These are phyloP conservation scores for Naganishia kalamii DNA, from an alignment of 768 basidiomycete genomes.

Conservation along the genomic window DNA sequence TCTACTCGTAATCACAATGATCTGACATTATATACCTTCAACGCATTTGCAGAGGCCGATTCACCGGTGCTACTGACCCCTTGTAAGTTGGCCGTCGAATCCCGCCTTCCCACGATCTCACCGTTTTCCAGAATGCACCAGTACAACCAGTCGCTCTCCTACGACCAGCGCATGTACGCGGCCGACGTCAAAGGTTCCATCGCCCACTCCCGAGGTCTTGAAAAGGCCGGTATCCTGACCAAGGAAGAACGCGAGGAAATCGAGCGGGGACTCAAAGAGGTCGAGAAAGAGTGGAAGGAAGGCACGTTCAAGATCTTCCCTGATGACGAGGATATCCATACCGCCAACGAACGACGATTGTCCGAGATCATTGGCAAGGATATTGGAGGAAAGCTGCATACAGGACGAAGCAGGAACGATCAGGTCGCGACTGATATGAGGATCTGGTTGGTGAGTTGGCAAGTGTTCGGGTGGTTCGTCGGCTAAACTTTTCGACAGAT, in stretches of 20 bases:
- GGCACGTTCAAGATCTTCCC: conserved; percentile 68
- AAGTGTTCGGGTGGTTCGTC: background rate
- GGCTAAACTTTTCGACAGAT: conserved; percentile 44
- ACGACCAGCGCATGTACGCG: conserved; percentile 88
- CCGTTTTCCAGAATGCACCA: conserved; percentile 76
- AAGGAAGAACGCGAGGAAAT: conserved; percentile 65
- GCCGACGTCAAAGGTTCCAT: conserved; percentile 91
- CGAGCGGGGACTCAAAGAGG: conserved; percentile 61
- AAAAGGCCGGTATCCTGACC: conserved; percentile 70
- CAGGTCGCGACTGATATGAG: conserved; percentile 99
- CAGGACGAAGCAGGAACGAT: conserved; percentile 93
- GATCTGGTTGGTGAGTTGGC: conserved; percentile 63
- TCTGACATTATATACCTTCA: background rate
- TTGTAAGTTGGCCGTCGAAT: conserved; percentile 27
- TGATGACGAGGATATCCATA: conserved; percentile 99
- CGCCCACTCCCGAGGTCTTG: conserved; percentile 84
- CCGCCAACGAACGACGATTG: conserved; percentile 90
- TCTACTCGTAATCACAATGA: background rate
- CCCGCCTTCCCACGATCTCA: background rate
- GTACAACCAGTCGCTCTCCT: conserved; percentile 91
- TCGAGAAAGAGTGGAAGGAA: conserved; percentile 76
- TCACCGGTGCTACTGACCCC: conserved; percentile 31
- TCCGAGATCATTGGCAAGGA: conserved; percentile 83
- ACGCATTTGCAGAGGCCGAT: conserved; percentile 20
- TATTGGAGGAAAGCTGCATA: conserved; percentile 90